Evolutionary conservation across 2,329 filamentous ascomycete species (phyloP).

Genomic region (Alternaria brassicicola): DNA sequence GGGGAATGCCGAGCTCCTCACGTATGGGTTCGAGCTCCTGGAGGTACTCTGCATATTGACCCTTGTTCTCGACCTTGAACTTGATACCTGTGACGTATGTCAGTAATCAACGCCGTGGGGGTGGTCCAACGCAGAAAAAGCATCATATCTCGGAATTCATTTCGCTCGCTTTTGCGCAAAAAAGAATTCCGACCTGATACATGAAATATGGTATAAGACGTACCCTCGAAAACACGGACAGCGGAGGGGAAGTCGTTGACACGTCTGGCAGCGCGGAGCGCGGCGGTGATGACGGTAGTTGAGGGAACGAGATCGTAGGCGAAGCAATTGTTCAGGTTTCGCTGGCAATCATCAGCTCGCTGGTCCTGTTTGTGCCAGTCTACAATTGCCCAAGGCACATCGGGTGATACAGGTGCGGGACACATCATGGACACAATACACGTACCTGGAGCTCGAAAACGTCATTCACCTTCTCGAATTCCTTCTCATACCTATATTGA

Average conservation of each 20-base stretch:
- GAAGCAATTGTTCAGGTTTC: conserved; percentile 99
- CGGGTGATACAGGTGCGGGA: conserved; percentile 24
- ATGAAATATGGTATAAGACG: conserved; percentile 37
- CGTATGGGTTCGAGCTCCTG: conserved; percentile 89
- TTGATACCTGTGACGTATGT: conserved; percentile 74
- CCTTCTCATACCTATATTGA: conserved; percentile 88
- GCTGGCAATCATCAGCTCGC: conserved; percentile 56
- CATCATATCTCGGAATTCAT: background rate
- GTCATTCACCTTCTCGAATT: conserved; percentile 96
- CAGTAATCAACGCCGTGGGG: conserved; percentile 27
- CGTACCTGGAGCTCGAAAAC: conserved; percentile 99
- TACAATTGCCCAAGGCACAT: conserved; percentile 11
- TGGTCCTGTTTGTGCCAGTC: background rate
- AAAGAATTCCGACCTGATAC: background rate
- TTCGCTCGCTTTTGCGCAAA: background rate
- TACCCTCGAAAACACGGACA: conserved; percentile 98
- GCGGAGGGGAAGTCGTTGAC: conserved; percentile 99
- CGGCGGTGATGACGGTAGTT: conserved; percentile 85
- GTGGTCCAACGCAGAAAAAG: conserved; percentile 4
- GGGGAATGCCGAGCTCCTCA: conserved; percentile 87
- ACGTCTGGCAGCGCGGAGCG: conserved; percentile 89
- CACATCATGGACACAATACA: conserved; percentile 18
- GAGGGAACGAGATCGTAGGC: conserved; percentile 99
- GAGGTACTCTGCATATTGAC: conserved; percentile 96
- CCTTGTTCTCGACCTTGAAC: conserved; percentile 98